Conservation (phyloP, 169 alveolate genomes). For the Perkinsus marinus region DNA sequence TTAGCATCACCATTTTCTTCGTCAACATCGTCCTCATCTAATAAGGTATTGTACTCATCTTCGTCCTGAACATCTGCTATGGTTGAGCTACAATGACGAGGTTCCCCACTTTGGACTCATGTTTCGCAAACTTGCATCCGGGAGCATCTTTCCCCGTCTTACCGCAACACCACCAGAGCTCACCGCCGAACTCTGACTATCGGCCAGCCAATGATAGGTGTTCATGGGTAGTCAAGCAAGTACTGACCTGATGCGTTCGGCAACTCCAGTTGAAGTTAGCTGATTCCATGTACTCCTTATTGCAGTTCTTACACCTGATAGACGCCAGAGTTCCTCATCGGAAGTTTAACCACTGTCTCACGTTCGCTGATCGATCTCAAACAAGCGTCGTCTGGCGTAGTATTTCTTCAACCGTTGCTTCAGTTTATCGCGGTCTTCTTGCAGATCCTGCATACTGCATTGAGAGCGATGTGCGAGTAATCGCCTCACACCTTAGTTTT, state of each 20-base stretch:
- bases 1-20: neutral
- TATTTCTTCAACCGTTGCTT: conserved; percentile 9
- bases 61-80: conserved; percentile 27
- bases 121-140: conserved; percentile 50
- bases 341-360: neutral
- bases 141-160: conserved; percentile 38
- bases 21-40: conserved; percentile 3
- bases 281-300: conserved; percentile 37
- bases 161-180: conserved; percentile 65
- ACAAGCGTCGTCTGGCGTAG: conserved; percentile 8
- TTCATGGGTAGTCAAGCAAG: neutral
- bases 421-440: conserved; percentile 19
- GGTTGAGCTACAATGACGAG: neutral
- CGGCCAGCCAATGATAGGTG: neutral
- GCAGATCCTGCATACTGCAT: neutral
- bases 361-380: conserved; percentile 12
- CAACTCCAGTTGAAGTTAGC: conserved; percentile 59
- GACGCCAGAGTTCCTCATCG: neutral
- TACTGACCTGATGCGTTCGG: conserved; percentile 32
- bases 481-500: neutral
- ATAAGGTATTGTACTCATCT: conserved; percentile 37
- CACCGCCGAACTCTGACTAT: conserved; percentile 38
- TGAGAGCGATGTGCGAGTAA: no score
- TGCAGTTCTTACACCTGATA: conserved; percentile 12
- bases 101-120: conserved; percentile 32